Base-by-base conservation (phyloP, 805 yeast genomes). In the Teunomyces cretensis region DNA sequence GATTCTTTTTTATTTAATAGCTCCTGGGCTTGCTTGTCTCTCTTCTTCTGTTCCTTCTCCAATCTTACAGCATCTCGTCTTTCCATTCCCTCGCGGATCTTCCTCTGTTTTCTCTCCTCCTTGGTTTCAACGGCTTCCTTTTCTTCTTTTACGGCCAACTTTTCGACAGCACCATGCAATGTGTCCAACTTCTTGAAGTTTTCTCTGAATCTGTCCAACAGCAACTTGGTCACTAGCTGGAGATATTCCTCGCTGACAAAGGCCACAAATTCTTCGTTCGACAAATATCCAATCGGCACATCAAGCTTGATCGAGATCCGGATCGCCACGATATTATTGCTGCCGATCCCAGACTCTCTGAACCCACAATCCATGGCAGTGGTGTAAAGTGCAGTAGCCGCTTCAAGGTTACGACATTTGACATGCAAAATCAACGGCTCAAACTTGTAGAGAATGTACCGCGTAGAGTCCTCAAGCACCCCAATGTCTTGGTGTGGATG, bases 361-460 rank as follows among this genome's bases (percentile, higher is more conserved):
- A 85, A 89, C 2, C 96, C 96, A 65, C 94, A 84, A 2, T 78
- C 75, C 88, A 88, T 84, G 0, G 96, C 96, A 0, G 78, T 65
- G 30, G 82, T 78, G 51, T 83, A 87, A 9, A 89, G 61, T 32
- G 64, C 65, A n/a, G 75, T 71, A 0, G 96, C 96, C 4, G 74
- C 63, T 11, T 63, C 68, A 19, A 73, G 63, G 52, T 80, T 76
- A 38, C 92, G 72, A 56, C 96, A 87, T 56, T 87, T 84, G 4
- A 89, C 89, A 62, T 89, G 96, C 39, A 88, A 65, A 40, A 89
- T 88, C 61, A 89, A 74, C 3, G 96, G 95, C 65, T 89, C 96
- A 53, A 83, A 89, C 56, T 90, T 89, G 69, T 72, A 88, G 28
- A 88, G 69, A 6, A 88, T 76, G 49, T 75, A 82, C 42, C 96